Evolutionary conservation across 2,329 filamentous ascomycete species (phyloP).

Genomic region (Xylariales sp.): DNA sequence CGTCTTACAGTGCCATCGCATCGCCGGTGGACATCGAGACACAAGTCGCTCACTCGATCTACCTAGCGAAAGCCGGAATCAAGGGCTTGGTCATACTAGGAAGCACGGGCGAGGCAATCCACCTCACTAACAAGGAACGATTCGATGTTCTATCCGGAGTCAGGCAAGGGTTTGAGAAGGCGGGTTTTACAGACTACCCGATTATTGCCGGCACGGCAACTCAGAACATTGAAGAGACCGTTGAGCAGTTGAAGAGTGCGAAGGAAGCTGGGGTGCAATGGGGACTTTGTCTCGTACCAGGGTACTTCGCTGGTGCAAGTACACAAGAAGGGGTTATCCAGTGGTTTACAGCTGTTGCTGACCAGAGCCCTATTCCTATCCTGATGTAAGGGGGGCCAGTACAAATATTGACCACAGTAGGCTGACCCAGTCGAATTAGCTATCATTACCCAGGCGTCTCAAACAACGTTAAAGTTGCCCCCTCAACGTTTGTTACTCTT

Average conservation of each 20-base stretch:
- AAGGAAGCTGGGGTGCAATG: constrained; percentile 55
- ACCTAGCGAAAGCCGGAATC: constrained; percentile 55
- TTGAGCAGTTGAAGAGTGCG: constrained; percentile 52
- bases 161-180: constrained; percentile 47
- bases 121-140: constrained; percentile 53
- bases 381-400: constrained; percentile 43
- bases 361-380: constrained; percentile 52
- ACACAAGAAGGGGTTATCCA: constrained; percentile 50
- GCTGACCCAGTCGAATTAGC: constrained; percentile 24
- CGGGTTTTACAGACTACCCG: constrained; percentile 53
- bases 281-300: constrained; percentile 54
- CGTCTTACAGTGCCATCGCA: constrained; percentile 37
- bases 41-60: constrained; percentile 53
- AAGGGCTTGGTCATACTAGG: constrained; percentile 58
- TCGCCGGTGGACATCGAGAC: constrained; percentile 52
- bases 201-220: constrained; percentile 57
- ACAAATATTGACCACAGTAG: background rate
- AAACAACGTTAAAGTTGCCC: constrained; percentile 57
- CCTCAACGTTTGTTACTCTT: constrained; percentile 52
- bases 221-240: constrained; percentile 57
- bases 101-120: constrained; percentile 60
- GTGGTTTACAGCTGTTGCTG: constrained; percentile 56
- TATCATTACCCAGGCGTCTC: constrained; percentile 65
- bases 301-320: constrained; percentile 53
- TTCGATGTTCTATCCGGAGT: constrained; percentile 48